Evolutionary conservation across 805 yeast genomes (phyloP).

Genomic region (Teunomyces stri): DNA sequence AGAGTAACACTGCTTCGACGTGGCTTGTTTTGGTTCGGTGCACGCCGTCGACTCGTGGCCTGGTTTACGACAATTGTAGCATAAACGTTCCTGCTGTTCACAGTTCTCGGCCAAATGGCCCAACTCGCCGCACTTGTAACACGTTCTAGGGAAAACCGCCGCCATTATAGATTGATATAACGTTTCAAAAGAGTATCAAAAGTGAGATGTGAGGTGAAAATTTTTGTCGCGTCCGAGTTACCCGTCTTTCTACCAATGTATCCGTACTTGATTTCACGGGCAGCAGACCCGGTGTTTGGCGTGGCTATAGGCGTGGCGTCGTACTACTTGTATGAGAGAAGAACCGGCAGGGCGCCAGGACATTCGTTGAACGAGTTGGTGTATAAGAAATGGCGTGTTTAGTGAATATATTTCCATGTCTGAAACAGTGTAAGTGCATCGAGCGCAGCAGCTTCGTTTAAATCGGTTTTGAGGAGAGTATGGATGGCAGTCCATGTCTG

Average conservation of each 20-base stretch:
- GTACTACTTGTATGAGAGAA: constrained; percentile 60
- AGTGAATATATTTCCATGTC: background rate
- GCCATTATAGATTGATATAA: constrained; percentile 17
- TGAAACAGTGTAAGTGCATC: constrained; percentile 14
- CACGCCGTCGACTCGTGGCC: constrained; percentile 90
- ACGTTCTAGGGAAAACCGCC: constrained; percentile 63
- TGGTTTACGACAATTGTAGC: constrained; percentile 89
- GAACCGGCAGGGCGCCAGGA: constrained; percentile 57
- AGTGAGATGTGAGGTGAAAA: background rate
- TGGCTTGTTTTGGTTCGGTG: constrained; percentile 81
- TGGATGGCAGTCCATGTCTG: constrained; percentile 21
- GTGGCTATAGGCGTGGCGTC: constrained; percentile 59
- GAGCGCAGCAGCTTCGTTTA: constrained; percentile 18
- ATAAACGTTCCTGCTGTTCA: constrained; percentile 76
- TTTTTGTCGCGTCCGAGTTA: background rate
- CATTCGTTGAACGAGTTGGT: constrained; percentile 58
- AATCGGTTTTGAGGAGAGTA: constrained; percentile 16
- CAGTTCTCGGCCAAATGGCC: constrained; percentile 92
- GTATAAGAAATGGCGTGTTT: constrained; percentile 19
- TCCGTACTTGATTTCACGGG: constrained; percentile 51
- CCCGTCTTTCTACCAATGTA: constrained; percentile 12
- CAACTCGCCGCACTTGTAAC: constrained; percentile 89
- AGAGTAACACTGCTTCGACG: constrained; percentile 86
- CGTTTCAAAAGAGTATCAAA: too few relatives aligned
- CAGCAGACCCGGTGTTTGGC: constrained; percentile 65